Evolutionary conservation across 2,329 filamentous ascomycete species (phyloP).

Genomic region (Trichophyton benhamiae): DNA sequence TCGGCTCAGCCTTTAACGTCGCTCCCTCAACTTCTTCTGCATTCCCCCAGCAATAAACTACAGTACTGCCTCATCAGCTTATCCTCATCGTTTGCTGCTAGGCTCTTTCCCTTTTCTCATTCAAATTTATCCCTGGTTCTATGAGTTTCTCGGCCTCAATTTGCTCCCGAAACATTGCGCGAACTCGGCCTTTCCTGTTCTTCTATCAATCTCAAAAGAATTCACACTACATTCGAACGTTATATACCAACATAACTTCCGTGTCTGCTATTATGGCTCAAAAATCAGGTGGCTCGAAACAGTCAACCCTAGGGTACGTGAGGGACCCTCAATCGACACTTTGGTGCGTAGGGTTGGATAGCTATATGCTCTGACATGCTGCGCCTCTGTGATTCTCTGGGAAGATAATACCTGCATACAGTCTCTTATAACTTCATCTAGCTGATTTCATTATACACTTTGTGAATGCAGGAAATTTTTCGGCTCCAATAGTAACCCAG

Average conservation of each 20-base stretch:
- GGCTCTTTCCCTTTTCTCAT: not conserved
- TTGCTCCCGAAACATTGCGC: not conserved
- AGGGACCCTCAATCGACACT: slow-evolving; percentile 60
- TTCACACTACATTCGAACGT: not conserved
- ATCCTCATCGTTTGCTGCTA: not conserved
- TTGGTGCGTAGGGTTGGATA: slow-evolving; percentile 43
- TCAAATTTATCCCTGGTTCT: not conserved
- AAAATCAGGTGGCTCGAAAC: slow-evolving; percentile 40
- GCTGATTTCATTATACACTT: not conserved
- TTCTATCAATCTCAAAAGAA: not conserved
- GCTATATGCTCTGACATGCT: not conserved
- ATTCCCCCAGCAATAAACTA: not conserved
- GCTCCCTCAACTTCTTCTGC: not conserved
- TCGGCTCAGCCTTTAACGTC: not conserved
- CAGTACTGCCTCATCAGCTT: not conserved
- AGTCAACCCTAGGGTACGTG: slow-evolving; percentile 82
- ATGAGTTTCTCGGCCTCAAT: not conserved
- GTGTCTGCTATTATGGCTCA: slow-evolving; percentile 17
- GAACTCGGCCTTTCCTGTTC: not conserved
- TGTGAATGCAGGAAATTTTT: slow-evolving; percentile 65
- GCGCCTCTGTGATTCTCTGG: not conserved
- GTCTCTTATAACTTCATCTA: not conserved
- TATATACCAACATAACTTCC: not conserved
- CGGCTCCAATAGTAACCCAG: slow-evolving; percentile 49
- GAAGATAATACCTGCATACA: not conserved